phyloP scores from a whole-genome alignment of 176 grass and related monocot species.

The Musa acuminata region DNA sequence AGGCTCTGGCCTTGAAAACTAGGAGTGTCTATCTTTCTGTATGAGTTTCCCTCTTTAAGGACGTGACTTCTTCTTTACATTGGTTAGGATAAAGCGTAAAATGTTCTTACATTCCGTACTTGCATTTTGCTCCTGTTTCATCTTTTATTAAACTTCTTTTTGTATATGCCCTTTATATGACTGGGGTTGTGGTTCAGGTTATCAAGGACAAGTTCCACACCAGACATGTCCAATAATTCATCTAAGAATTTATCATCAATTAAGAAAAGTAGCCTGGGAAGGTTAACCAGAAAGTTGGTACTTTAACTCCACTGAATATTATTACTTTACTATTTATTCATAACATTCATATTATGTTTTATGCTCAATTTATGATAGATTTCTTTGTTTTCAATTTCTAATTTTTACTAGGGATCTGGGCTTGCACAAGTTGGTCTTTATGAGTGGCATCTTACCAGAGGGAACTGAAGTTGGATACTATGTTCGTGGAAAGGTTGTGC shows the following conservation, averaged over 20 bases:
- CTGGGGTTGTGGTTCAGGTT: slow-evolving; percentile 32
- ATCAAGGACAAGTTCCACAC: not conserved
- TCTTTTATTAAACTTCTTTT: not conserved
- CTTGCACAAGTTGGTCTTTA: slow-evolving; percentile 66
- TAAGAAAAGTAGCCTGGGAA: slow-evolving; percentile 33
- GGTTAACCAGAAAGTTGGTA: slow-evolving; percentile 59
- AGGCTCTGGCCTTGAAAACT: not conserved
- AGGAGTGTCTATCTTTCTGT: not conserved
- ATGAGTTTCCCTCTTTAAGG: not conserved
- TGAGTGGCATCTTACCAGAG: slow-evolving; percentile 58
- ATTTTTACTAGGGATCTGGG: slow-evolving; percentile 40
- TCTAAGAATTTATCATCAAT: slow-evolving; percentile 35
- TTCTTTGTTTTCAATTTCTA: slow-evolving; percentile 20
- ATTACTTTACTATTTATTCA: not conserved
- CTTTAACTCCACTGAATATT: not conserved
- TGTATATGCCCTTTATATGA: not conserved
- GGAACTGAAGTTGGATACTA: slow-evolving; percentile 72
- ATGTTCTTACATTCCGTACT: not conserved
- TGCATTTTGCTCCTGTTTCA: not conserved
- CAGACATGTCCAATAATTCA: slow-evolving; percentile 25
- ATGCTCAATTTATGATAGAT: slow-evolving; percentile 14
- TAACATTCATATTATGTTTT: not conserved
- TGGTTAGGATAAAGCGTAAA: not conserved
- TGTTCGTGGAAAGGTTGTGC: slow-evolving; percentile 67
- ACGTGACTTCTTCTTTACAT: not conserved